Evolutionary conservation across 2,329 filamentous ascomycete species (phyloP), one percentile per base, ranked within the genome.

Genomic region (Hysterium pulicare): DNA sequence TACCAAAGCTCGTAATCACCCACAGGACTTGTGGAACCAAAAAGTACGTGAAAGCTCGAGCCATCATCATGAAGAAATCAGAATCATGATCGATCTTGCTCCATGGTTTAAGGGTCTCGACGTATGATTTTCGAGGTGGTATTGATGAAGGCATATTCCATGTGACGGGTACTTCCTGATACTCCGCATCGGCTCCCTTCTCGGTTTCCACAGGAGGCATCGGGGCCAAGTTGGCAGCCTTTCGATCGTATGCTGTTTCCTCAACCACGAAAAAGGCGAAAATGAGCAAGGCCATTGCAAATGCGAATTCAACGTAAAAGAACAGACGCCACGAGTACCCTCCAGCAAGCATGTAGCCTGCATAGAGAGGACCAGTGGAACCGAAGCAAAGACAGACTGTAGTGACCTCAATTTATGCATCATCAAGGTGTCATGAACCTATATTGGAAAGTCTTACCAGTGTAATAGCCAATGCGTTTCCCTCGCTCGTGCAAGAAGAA

Each of bases 301-400:
- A 81, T 2, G 77, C 79, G 36, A 78, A 71, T 47, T 76, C 72
- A 41, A 82, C 78, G 55, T 81, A 81, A 67, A 82, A 82, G 65
- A 77, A 82, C 0, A 82, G 71, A 13, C 75, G 68, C 78, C 78
- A 82, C 5, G 77, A 79, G 52, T 78, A 74, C 8, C 76, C 75
- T 1, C 71, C 77, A 0, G 73, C 71, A 5, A 82, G 72, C 78
- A 82, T 82, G 57, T 81, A 82, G 10, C 78, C 77, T 1, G 79
- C 77, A 37, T 77, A 80, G 1, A 82, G 64, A 0, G 79, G 77
- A 1, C 77, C 77, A 0, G 75, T 76, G 0, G 76, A 66, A 4
- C 77, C 78, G 9, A 79, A 69, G 50, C 77, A 81, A 32, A 82
- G 71, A 38, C 72, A 74, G 19, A 80, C 72, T 46, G 13, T n/a